Evolutionary conservation across 2,329 filamentous ascomycete genomes (phyloP), one percentile per base, ranked within the genome.

Genomic region (Bretziella fagacearum): DNA sequence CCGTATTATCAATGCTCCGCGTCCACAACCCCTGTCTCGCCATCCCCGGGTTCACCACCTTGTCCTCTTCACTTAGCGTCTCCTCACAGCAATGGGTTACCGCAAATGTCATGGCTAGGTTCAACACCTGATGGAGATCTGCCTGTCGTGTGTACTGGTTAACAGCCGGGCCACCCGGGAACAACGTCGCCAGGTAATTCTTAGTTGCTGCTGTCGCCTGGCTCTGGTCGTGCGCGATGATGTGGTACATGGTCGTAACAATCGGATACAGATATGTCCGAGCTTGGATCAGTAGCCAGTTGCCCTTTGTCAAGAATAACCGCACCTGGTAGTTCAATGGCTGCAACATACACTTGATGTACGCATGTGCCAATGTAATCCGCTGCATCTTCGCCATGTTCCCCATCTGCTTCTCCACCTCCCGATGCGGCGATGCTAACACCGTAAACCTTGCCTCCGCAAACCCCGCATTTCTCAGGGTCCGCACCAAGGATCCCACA

Each of bases 401-500:
- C 42, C 54, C 52, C 8, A 52, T 53, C 27, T 52, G 50, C 17
- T 63, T 60, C 39, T 54, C 48, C 18, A 56, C 51, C 10, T 17
- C n/a, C 3, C 58, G 56, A 15, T 55, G 52, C 13, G 62, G 59
- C 2, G 63, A 55, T 13, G 67, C 65, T 27, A 56, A 57, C 6
- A 72, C 62, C 26, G 56, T 62, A 51, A 69, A 68, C 4, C 61
- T 58, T 6, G 69, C 60, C 4, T 62, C 56, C 0, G 56, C 51
- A 29, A 72, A 53, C 17, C 71, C 69, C 8, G 69, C 67, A 17
- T 57, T 57, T n/a, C 63, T 64, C 22, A 77, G 61, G 3, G 65
- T 58, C 18, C 56, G 55, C 4, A 65, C 60, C 11, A 76, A 56
- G 10, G 59, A 58, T 7, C 67, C 63, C 5, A 74, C 55, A 54